phyloP scores from a whole-genome alignment of 1,284 basidiomycete species.

The Leucoagaricus sp. region DNA sequence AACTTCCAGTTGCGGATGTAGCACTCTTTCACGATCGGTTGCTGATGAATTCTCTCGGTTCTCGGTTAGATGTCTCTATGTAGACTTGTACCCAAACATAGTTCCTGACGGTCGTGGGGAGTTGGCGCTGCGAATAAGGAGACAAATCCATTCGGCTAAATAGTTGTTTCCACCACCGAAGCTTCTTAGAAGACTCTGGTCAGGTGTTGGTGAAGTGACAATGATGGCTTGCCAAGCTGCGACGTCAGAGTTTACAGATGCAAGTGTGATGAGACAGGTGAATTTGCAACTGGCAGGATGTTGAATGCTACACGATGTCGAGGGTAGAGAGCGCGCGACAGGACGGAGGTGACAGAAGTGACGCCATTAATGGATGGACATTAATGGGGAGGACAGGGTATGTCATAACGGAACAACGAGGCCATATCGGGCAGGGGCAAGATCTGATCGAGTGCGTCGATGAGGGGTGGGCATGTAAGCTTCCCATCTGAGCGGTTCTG shows the following conservation, averaged over 20 bases:
- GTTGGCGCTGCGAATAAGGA: background rate
- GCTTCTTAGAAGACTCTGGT: too few relatives aligned
- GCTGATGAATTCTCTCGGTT: background rate
- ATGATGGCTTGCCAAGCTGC: background rate
- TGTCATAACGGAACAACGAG: background rate
- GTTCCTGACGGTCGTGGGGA: background rate
- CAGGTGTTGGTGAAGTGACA: conserved; percentile 3
- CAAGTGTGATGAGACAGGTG: background rate
- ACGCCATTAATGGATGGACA: too few relatives aligned
- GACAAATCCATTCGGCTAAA: background rate
- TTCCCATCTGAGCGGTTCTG: conserved; percentile 18
- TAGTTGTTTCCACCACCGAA: background rate
- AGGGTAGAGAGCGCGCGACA: too few relatives aligned
- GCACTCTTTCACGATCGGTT: background rate
- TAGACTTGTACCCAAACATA: background rate
- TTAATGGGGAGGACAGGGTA: background rate
- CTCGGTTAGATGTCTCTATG: background rate
- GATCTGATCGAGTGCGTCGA: conserved; percentile 14
- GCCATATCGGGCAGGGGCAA: conserved; percentile 3
- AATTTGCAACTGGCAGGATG: too few relatives aligned
- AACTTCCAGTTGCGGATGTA: too few relatives aligned
- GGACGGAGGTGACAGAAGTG: too few relatives aligned
- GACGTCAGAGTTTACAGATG: background rate
- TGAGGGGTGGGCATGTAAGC: conserved; percentile 14
- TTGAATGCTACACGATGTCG: background rate